A percentile compares a stretch with the other conserved stretches of the same genome.
Evolutionary conservation across 2,329 filamentous ascomycete genomes (phyloP).

Genomic region (Cryphonectria naterciae): DNA sequence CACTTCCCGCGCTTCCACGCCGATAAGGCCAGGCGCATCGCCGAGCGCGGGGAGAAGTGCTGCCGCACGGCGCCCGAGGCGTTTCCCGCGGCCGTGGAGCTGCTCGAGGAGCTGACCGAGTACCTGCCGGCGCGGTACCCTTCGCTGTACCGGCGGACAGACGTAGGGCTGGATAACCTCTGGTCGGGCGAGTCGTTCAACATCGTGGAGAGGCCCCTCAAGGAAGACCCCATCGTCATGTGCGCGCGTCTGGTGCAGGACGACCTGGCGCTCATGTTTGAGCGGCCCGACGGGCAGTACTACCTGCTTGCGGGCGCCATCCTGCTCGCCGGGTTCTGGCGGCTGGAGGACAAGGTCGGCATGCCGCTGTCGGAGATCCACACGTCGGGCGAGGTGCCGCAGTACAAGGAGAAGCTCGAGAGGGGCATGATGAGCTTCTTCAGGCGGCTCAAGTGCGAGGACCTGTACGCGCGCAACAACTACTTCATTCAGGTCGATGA

Average conservation of each 20-base stretch:
- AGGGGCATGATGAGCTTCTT: conserved; percentile 85
- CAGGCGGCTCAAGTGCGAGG: conserved; percentile 68
- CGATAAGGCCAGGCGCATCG: conserved; percentile 70
- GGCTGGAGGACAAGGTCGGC: conserved; percentile 77
- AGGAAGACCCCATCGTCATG: conserved; percentile 79
- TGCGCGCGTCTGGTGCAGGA: conserved; percentile 76
- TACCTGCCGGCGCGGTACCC: conserved; percentile 81
- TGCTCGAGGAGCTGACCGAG: conserved; percentile 71
- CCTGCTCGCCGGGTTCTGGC: conserved; percentile 82
- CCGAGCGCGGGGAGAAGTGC: conserved; percentile 68
- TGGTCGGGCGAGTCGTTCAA: conserved; percentile 75
- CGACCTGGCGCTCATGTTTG: conserved; percentile 83
- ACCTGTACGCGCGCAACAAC: conserved; percentile 70
- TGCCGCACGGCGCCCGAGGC: conserved; percentile 71
- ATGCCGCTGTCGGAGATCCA: conserved; percentile 83
- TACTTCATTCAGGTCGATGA: conserved; percentile 91
- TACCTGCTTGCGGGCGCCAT: conserved; percentile 78
- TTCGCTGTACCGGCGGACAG: conserved; percentile 65
- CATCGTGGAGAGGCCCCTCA: conserved; percentile 63
- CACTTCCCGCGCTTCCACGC: conserved; percentile 74
- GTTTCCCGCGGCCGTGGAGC: conserved; percentile 72
- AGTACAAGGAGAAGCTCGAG: conserved; percentile 72
- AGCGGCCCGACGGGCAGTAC: conserved; percentile 75
- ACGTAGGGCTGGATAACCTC: conserved; percentile 70
- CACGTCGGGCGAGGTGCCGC: conserved; percentile 75